Evolutionary conservation across 306 rosid species (phyloP).

Genomic region (Quercus agrifolia): DNA sequence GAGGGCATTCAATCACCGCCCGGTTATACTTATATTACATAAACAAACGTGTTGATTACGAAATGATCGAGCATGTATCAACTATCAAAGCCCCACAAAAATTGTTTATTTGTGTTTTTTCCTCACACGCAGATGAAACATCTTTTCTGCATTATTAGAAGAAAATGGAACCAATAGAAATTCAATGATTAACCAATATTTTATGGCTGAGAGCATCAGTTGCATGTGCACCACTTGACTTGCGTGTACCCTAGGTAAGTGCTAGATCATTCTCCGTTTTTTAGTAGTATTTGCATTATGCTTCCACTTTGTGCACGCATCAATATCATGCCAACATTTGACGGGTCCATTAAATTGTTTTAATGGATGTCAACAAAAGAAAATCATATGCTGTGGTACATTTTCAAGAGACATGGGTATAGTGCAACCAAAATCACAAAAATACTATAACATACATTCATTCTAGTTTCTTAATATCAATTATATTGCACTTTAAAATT

Average conservation of each 20-base stretch:
- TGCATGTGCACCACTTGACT: slow-evolving; percentile 46
- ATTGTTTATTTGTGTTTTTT: neutral
- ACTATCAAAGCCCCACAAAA: neutral
- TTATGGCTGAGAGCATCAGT: slow-evolving; percentile 23
- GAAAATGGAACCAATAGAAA: neutral
- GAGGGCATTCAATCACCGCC: neutral
- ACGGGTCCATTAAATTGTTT: neutral
- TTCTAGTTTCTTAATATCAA: neutral
- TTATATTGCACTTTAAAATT: neutral
- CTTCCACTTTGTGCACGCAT: slow-evolving; percentile 12
- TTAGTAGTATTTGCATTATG: neutral
- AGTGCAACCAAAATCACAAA: neutral
- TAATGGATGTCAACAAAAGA: neutral
- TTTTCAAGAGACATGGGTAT: neutral
- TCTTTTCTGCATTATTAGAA: too few species aligned
- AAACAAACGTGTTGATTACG: too few species aligned
- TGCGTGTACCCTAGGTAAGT: slow-evolving; percentile 26
- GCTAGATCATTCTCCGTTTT: neutral
- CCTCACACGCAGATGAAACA: neutral
- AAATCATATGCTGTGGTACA: neutral
- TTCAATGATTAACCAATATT: neutral
- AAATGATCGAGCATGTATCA: too few species aligned
- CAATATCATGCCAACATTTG: neutral
- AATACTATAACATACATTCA: neutral
- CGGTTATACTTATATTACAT: neutral